Conservation (phyloP, 2,329 filamentous ascomycete genomes). For the Cryphonectria japonica region DNA sequence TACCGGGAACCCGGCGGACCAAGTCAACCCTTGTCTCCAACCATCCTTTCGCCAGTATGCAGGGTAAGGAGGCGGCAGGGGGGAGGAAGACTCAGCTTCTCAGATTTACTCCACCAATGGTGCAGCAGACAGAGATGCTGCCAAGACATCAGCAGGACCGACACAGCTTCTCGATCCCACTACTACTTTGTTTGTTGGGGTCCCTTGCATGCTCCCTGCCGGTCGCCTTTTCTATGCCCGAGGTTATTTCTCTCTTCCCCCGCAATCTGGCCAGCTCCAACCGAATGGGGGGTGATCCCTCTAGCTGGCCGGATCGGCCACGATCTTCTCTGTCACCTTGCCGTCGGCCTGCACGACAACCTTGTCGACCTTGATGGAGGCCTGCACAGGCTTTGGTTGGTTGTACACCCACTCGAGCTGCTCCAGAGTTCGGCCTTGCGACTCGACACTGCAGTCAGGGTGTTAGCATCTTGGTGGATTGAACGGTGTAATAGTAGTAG, state of each 20-base stretch:
- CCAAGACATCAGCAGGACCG: not conserved
- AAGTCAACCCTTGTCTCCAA: not conserved
- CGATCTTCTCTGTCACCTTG: constrained; percentile 51
- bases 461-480: constrained; percentile 5
- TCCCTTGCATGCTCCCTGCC: not conserved
- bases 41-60: not conserved
- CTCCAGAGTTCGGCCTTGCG: constrained; percentile 54
- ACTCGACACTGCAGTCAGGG: constrained; percentile 45
- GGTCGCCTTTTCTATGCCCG: not conserved
- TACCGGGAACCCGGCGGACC: not conserved
- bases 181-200: not conserved
- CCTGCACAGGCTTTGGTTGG: constrained; percentile 54
- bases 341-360: constrained; percentile 51
- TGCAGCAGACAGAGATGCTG: not conserved
- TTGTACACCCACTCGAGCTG: constrained; percentile 55
- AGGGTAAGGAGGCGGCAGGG: not conserved
- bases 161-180: not conserved
- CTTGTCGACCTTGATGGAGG: constrained; percentile 51
- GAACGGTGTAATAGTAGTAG: not conserved
- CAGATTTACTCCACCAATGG: constrained; percentile 4
- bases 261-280: not conserved
- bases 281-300: not conserved
- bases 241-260: not conserved
- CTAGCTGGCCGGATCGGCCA: constrained; percentile 23
- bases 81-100: not conserved